A percentile compares a stretch with the other conserved stretches of the same genome.
Evolutionary conservation across 768 basidiomycete species (phyloP).

Genomic region (Russula emetica): DNA sequence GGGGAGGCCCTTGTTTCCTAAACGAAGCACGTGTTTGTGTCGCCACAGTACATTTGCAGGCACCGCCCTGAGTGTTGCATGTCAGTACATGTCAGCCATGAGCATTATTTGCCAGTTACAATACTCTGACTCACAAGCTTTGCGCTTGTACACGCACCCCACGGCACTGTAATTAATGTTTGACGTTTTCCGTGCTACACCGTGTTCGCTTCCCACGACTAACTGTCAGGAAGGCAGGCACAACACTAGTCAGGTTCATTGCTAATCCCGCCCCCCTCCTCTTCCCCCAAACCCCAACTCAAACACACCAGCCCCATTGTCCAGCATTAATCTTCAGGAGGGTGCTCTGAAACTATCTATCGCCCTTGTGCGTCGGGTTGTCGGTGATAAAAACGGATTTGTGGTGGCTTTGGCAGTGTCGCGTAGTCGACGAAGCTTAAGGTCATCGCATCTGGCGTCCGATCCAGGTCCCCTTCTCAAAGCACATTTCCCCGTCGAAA

Average conservation of each 20-base stretch:
- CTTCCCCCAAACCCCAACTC: not conserved
- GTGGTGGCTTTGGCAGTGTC: too few species aligned
- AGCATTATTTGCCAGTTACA: not conserved
- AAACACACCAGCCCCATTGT: too few species aligned
- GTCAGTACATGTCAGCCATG: not conserved
- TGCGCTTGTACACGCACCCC: not conserved
- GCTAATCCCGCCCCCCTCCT: not conserved
- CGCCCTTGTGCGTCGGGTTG: too few species aligned
- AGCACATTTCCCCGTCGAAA: too few species aligned
- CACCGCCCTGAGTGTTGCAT: constrained; percentile 8
- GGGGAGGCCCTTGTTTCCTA: not conserved
- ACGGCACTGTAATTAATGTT: not conserved
- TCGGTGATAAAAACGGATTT: too few species aligned
- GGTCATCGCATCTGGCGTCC: too few species aligned
- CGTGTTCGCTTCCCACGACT: not conserved
- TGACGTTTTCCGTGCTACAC: not conserved
- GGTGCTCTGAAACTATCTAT: too few species aligned
- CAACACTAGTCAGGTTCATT: not conserved
- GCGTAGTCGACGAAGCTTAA: too few species aligned
- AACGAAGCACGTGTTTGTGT: not conserved
- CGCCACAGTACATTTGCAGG: not conserved
- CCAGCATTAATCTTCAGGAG: too few species aligned
- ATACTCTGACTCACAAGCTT: not conserved
- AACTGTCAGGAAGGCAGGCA: not conserved
- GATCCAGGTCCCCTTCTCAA: too few species aligned